phyloP scores from a whole-genome alignment of 176 grass and related monocot species.

The Tuctoria greenei region DNA sequence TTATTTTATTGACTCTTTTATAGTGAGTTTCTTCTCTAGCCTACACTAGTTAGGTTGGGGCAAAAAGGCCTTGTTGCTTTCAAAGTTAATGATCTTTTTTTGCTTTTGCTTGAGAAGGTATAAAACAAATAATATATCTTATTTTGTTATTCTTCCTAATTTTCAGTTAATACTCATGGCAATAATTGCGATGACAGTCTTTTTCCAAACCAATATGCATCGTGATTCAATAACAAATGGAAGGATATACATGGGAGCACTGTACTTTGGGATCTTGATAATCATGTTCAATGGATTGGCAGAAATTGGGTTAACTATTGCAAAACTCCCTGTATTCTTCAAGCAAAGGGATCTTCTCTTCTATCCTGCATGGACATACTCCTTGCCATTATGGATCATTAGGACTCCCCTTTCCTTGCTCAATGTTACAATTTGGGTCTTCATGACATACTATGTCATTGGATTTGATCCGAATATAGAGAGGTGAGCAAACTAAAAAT shows the following conservation, averaged over 20 bases:
- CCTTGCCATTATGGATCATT: slow-evolving; percentile 52
- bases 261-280: slow-evolving; percentile 53
- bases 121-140: not conserved
- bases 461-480: slow-evolving; percentile 56
- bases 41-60: no score
- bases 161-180: slow-evolving; percentile 52
- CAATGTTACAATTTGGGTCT: slow-evolving; percentile 50
- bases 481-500: slow-evolving; percentile 59
- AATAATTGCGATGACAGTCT: slow-evolving; percentile 63
- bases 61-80: no score
- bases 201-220: slow-evolving; percentile 58
- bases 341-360: slow-evolving; percentile 67
- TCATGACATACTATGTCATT: slow-evolving; percentile 56
- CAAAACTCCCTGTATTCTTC: slow-evolving; percentile 64
- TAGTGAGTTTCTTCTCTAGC: no score
- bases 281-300: slow-evolving; percentile 56
- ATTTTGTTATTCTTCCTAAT: slow-evolving; percentile 4
- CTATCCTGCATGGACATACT: slow-evolving; percentile 65
- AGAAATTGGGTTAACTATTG: slow-evolving; percentile 42
- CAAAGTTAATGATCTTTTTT: no score
- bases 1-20: no score
- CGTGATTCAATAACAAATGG: slow-evolving; percentile 25
- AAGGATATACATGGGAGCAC: slow-evolving; percentile 45
- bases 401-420: slow-evolving; percentile 54
- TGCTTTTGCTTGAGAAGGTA: not conserved